Evolutionary conservation across 441 rosid species (phyloP).

Genomic region (Aleurites moluccanus): DNA sequence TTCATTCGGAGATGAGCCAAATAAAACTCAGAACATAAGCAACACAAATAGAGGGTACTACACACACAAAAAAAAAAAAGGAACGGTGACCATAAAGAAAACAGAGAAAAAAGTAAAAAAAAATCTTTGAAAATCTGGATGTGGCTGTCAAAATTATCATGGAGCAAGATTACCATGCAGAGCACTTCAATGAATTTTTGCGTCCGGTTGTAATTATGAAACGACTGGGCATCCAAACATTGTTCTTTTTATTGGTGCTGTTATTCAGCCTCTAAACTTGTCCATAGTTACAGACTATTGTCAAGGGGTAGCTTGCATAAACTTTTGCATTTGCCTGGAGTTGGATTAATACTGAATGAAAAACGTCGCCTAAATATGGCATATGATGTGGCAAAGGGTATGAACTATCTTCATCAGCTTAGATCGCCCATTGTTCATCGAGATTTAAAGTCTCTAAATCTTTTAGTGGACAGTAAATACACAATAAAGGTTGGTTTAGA

Average conservation of each 20-base stretch:
- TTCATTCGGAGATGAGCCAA: too few relatives aligned
- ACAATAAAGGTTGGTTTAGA: slow-evolving; percentile 66
- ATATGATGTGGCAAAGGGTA: slow-evolving; percentile 97
- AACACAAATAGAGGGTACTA: too few relatives aligned
- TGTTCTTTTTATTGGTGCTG: slow-evolving; percentile 90
- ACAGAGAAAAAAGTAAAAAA: too few relatives aligned
- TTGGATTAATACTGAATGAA: slow-evolving; percentile 65
- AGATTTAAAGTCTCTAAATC: slow-evolving; percentile 94
- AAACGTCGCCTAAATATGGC: slow-evolving; percentile 88
- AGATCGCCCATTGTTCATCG: slow-evolving; percentile 96
- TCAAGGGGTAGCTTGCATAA: slow-evolving; percentile 92
- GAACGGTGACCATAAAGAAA: too few relatives aligned
- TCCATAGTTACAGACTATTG: slow-evolving; percentile 95
- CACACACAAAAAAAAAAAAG: too few relatives aligned
- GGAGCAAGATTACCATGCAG: slow-evolving; percentile 87
- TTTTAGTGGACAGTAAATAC: slow-evolving; percentile 80
- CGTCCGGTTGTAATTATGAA: slow-evolving; percentile 94
- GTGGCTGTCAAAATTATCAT: slow-evolving; percentile 96
- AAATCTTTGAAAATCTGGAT: too few relatives aligned
- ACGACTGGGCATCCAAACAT: slow-evolving; percentile 93
- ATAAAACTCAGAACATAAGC: too few relatives aligned
- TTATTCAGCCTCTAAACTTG: slow-evolving; percentile 87
- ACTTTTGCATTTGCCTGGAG: slow-evolving; percentile 75
- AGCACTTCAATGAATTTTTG: slow-evolving; percentile 77
- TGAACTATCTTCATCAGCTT: slow-evolving; percentile 91